Conservation (phyloP, 1,139 yeast genomes). For the Suhomyces bokatorum region DNA sequence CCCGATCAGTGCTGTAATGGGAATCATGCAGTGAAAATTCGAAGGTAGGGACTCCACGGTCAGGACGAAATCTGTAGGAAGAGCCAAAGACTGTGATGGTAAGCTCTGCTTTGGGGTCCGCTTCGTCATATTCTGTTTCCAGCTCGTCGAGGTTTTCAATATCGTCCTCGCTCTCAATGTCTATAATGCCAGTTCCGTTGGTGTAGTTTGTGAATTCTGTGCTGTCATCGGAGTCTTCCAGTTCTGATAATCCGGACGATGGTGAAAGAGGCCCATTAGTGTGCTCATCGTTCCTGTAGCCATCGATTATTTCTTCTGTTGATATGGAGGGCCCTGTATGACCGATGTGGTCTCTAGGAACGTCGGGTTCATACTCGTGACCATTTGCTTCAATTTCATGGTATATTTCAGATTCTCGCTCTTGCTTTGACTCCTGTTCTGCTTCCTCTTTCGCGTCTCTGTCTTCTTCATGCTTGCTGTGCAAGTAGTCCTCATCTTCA, state of each 20-base stretch:
- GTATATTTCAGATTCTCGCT: neutral
- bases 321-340: neutral
- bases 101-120: neutral
- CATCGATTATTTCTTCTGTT: neutral
- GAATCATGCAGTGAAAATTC: conserved; percentile 23
- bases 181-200: neutral
- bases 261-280: neutral
- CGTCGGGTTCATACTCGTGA: neutral
- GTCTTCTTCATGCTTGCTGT: neutral
- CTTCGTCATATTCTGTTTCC: conserved; percentile 2
- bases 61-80: conserved; percentile 28
- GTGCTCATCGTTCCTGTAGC: neutral
- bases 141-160: conserved; percentile 17
- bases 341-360: too few species aligned
- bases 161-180: conserved; percentile 18
- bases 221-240: neutral
- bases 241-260: neutral
- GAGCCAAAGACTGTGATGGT: conserved; percentile 19
- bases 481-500: too few species aligned
- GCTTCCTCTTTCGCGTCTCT: neutral
- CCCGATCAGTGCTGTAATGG: conserved; percentile 24
- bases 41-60: conserved; percentile 14
- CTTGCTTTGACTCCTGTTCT: neutral
- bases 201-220: neutral
- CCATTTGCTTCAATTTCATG: neutral